Evolutionary conservation across 2,329 filamentous ascomycete genomes (phyloP).

Genomic region (Clonostachys sp.): DNA sequence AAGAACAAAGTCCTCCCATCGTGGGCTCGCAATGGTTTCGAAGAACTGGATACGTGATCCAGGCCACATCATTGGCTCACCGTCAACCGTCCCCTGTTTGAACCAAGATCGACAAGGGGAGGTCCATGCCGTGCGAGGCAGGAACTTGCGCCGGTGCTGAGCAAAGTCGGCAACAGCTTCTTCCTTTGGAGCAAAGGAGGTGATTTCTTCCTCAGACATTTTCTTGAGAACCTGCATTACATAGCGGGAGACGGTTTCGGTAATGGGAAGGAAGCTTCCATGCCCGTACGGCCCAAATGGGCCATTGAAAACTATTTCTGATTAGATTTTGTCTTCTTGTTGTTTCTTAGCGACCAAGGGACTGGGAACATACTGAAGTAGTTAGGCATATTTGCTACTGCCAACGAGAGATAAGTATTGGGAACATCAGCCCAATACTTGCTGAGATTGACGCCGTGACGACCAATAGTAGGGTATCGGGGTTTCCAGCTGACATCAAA

Average conservation of each 20-base stretch:
- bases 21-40: conserved; percentile 40
- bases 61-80: conserved; percentile 37
- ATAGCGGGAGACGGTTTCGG: conserved; percentile 47
- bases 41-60: conserved; percentile 46
- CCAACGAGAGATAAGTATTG: conserved; percentile 45
- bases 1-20: conserved; percentile 46
- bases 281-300: conserved; percentile 28
- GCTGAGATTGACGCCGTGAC: conserved; percentile 10
- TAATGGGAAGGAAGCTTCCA: conserved; percentile 45
- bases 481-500: conserved; percentile 30
- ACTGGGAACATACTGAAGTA: background rate
- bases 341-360: no score
- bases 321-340: no score
- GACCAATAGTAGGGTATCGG: conserved; percentile 20
- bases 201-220: conserved; percentile 44
- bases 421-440: conserved; percentile 19
- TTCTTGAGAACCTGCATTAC: conserved; percentile 42
- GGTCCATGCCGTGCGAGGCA: conserved; percentile 49
- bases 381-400: conserved; percentile 43
- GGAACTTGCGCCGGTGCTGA: conserved; percentile 41
- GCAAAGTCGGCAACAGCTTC: conserved; percentile 45
- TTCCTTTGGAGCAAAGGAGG: conserved; percentile 36
- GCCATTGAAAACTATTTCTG: background rate
- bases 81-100: conserved; percentile 34
- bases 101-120: conserved; percentile 41